phyloP scores from a whole-genome alignment of 176 grass and related monocot genomes.

The Alloteropsis semialata region DNA sequence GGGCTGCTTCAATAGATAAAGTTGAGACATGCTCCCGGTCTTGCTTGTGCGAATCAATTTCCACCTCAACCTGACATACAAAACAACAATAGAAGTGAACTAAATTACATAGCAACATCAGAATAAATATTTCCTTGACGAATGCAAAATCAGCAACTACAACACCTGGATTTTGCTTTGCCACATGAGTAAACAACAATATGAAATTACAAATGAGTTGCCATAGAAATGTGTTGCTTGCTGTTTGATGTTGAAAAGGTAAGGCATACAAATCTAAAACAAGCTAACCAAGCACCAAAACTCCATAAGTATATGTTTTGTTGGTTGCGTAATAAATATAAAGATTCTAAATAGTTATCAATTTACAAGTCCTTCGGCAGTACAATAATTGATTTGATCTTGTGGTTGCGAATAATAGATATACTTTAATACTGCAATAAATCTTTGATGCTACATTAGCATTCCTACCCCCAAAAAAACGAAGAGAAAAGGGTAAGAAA shows the following conservation, averaged over 20 bases:
- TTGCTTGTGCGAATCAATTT: conserved; percentile 74
- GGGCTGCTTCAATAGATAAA: conserved; percentile 72
- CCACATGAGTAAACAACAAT: background rate
- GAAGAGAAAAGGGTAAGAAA: background rate
- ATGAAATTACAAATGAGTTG: background rate
- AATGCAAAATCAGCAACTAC: conserved; percentile 7
- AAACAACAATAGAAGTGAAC: background rate
- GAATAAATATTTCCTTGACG: conserved; percentile 7
- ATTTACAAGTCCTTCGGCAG: background rate
- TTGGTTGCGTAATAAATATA: background rate
- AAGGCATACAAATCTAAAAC: background rate
- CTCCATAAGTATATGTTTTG: background rate
- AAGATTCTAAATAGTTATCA: background rate
- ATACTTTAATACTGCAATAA: background rate
- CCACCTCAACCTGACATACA: conserved; percentile 77
- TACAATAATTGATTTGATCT: background rate
- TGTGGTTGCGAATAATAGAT: background rate
- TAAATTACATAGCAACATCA: background rate
- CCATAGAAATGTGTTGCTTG: background rate
- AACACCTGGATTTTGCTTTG: background rate
- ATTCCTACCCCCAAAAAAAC: background rate
- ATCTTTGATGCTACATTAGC: background rate
- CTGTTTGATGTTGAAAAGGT: background rate
- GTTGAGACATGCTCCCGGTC: conserved; percentile 45
- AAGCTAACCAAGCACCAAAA: background rate